phyloP scores from a whole-genome alignment of 495 filamentous ascomycete genomes.

The Podospora conica region DNA sequence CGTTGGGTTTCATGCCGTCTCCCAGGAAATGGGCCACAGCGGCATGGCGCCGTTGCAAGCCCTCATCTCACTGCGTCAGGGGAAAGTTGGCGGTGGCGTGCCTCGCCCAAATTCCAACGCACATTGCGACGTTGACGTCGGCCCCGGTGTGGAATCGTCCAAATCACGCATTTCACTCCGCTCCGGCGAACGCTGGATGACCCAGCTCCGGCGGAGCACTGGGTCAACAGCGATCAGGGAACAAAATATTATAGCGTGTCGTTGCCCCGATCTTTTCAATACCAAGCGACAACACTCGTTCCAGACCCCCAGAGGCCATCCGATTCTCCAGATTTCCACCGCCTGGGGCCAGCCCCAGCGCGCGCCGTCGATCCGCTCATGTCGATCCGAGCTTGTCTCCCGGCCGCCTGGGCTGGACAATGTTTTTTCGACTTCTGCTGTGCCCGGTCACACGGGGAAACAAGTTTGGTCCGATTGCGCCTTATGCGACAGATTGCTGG shows the following conservation, averaged over 20 bases:
- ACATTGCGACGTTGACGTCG: not conserved
- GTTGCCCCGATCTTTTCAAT: not conserved
- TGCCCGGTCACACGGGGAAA: not conserved
- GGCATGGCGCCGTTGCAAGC: not conserved
- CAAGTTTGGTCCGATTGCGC: not conserved
- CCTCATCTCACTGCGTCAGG: not conserved
- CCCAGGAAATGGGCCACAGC: not conserved
- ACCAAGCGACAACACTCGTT: not conserved
- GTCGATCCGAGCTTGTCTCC: not conserved
- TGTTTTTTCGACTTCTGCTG: not conserved
- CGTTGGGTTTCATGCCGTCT: not conserved
- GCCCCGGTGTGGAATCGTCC: not conserved
- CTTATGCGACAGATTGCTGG: not conserved
- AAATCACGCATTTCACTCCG: not conserved
- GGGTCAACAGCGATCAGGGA: not conserved
- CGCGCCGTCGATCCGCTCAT: not conserved
- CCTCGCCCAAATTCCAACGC: not conserved
- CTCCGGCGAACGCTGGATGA: not conserved
- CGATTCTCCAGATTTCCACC: not conserved
- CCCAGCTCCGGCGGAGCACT: no score
- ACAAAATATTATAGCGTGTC: not conserved
- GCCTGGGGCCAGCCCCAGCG: not conserved
- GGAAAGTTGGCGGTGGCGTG: not conserved
- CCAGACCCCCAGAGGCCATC: not conserved
- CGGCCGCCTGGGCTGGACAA: not conserved